phyloP scores from a whole-genome alignment of 352 stramenopile genomes.

The Blastocystis sp. region DNA sequence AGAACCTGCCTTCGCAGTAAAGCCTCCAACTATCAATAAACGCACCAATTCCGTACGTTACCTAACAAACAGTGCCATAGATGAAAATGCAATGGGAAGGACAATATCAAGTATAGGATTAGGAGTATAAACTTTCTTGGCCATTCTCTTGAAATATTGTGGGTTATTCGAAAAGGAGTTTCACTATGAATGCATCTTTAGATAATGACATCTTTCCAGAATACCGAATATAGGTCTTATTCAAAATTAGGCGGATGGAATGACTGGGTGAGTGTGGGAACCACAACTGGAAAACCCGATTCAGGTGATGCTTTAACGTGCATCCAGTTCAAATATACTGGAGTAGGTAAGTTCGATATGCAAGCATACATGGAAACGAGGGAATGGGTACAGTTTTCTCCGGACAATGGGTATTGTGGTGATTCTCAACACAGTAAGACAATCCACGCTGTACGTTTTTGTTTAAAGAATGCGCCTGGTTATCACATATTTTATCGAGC shows the following conservation, averaged over 20 bases:
- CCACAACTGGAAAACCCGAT: background rate
- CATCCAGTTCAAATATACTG: background rate
- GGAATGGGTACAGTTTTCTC: background rate
- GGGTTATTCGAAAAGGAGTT: background rate
- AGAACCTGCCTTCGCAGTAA: background rate
- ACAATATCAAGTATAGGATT: constrained; percentile 4
- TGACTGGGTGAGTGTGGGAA: background rate
- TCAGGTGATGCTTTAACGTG: background rate
- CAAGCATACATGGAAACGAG: background rate
- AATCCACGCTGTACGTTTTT: background rate
- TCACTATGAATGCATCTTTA: background rate
- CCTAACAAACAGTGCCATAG: background rate
- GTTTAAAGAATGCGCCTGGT: background rate
- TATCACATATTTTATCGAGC: constrained; percentile 41
- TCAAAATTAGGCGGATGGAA: background rate
- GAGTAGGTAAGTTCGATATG: background rate
- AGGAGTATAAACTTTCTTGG: constrained; percentile 26
- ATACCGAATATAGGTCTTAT: background rate
- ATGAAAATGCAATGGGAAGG: background rate
- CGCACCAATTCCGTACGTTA: background rate
- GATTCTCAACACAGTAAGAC: background rate
- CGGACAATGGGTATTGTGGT: background rate
- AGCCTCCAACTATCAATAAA: background rate
- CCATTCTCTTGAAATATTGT: background rate
- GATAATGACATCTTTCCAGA: background rate